phyloP scores from a whole-genome alignment of 495 filamentous ascomycete genomes.

The Tuber aestivum region DNA sequence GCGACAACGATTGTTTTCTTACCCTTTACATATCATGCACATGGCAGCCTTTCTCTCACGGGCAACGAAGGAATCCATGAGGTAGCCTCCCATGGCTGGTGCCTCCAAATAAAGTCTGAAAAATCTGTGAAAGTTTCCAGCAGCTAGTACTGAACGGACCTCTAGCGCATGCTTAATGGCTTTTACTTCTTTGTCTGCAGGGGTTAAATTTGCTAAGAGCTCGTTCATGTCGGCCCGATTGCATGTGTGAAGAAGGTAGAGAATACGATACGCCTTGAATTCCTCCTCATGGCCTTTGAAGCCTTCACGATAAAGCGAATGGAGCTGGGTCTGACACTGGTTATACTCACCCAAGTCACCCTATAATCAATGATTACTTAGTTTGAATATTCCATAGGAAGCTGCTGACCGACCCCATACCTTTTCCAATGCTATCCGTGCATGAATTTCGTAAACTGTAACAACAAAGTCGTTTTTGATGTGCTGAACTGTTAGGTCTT shows the following conservation, averaged over 20 bases:
- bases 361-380: conserved; percentile 35
- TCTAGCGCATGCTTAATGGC: conserved; percentile 87
- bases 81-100: conserved; percentile 94
- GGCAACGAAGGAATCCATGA: conserved; percentile 97
- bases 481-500: conserved; percentile 96
- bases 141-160: conserved; percentile 81
- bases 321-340: conserved; percentile 97
- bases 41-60: conserved; percentile 88
- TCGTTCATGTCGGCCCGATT: conserved; percentile 98
- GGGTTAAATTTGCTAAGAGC: conserved; percentile 92
- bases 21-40: conserved; percentile 88
- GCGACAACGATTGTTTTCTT: conserved; percentile 48
- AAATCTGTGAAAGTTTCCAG: conserved; percentile 95
- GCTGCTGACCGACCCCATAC: conserved; percentile 23
- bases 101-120: conserved; percentile 91
- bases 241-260: conserved; percentile 98
- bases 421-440: conserved; percentile 94
- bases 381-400: not conserved
- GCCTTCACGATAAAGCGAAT: conserved; percentile 76
- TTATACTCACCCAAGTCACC: conserved; percentile 99
- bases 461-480: conserved; percentile 95
- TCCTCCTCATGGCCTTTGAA: conserved; percentile 79
- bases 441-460: conserved; percentile 93
- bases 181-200: conserved; percentile 78
- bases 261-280: conserved; percentile 99